These are phyloP conservation scores for Yarrowia bubula DNA, from an alignment of 805 yeast species.

Conservation along the genomic window DNA sequence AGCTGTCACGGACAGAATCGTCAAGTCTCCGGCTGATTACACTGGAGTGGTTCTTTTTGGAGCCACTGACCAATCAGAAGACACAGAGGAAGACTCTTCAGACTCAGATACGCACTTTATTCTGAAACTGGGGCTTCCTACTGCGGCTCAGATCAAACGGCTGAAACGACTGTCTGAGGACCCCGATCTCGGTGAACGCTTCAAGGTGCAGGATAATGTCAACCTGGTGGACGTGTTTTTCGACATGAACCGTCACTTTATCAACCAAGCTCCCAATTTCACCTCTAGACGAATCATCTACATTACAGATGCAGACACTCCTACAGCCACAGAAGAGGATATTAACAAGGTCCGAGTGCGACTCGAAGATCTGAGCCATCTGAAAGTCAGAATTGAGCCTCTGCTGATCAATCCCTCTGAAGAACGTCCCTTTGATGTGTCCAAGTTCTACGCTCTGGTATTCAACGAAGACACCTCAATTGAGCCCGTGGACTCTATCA, in stretches of 20 bases:
- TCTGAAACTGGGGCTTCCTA: slow-evolving; percentile 31
- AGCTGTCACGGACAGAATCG: slow-evolving; percentile 64
- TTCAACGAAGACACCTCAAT: slow-evolving; percentile 43
- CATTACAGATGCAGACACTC: slow-evolving; percentile 74
- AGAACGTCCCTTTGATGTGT: slow-evolving; percentile 43
- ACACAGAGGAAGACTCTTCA: slow-evolving; percentile 44
- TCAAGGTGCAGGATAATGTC: slow-evolving; percentile 1
- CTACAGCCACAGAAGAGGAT: slow-evolving; percentile 47
- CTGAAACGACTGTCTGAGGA: slow-evolving; percentile 31
- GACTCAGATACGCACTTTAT: slow-evolving; percentile 36
- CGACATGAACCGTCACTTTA: slow-evolving; percentile 56
- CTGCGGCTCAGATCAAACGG: slow-evolving; percentile 29
- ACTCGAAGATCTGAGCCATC: slow-evolving; percentile 58
- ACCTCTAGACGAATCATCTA: slow-evolving; percentile 61
- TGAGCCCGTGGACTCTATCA: slow-evolving; percentile 48
- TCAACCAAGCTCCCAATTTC: slow-evolving; percentile 44
- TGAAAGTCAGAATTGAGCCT: slow-evolving; percentile 57
- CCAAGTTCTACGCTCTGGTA: slow-evolving; percentile 52
- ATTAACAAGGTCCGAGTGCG: slow-evolving; percentile 48
- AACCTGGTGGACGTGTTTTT: slow-evolving; percentile 48
- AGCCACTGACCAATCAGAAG: slow-evolving; percentile 37
- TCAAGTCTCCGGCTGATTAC: slow-evolving; percentile 65
- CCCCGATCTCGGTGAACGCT: slow-evolving; percentile 23
- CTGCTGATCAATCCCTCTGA: slow-evolving; percentile 50
- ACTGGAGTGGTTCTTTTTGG: slow-evolving; percentile 64